These are phyloP conservation scores for Vachellia collinsii DNA, from an alignment of 306 rosid species.

Conservation along the genomic window DNA sequence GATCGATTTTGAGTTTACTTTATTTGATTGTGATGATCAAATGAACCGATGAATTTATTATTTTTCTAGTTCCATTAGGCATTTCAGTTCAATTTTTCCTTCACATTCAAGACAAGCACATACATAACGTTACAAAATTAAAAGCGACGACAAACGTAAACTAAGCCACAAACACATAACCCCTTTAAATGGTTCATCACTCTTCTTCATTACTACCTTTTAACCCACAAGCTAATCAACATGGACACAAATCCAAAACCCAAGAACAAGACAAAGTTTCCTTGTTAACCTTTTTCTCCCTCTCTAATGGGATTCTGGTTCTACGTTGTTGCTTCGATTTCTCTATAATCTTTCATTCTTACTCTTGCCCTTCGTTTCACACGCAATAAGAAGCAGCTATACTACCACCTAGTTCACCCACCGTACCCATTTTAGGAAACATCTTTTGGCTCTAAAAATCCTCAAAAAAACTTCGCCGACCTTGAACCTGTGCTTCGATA, in stretches of 20 bases:
- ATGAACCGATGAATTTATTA: too few species aligned
- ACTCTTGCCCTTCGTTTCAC: slow-evolving; percentile 8
- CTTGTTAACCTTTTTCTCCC: background rate
- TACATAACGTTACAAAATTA: too few species aligned
- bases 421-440: slow-evolving; percentile 51
- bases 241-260: background rate
- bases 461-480: slow-evolving; percentile 47
- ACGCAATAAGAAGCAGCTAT: slow-evolving; percentile 23
- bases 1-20: too few species aligned
- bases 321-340: slow-evolving; percentile 21
- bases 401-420: slow-evolving; percentile 56
- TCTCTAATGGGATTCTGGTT: slow-evolving; percentile 43
- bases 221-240: background rate
- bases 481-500: slow-evolving; percentile 47
- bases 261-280: too few species aligned
- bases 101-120: too few species aligned
- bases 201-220: background rate
- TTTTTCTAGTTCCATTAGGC: too few species aligned
- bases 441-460: slow-evolving; percentile 54
- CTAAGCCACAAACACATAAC: too few species aligned
- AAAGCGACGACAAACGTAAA: too few species aligned
- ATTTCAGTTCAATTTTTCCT: too few species aligned
- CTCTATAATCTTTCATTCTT: background rate
- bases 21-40: too few species aligned
- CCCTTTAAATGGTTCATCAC: too few species aligned